Evolutionary conservation across 805 yeast species (phyloP).

Genomic region (Starmera amethionina): DNA sequence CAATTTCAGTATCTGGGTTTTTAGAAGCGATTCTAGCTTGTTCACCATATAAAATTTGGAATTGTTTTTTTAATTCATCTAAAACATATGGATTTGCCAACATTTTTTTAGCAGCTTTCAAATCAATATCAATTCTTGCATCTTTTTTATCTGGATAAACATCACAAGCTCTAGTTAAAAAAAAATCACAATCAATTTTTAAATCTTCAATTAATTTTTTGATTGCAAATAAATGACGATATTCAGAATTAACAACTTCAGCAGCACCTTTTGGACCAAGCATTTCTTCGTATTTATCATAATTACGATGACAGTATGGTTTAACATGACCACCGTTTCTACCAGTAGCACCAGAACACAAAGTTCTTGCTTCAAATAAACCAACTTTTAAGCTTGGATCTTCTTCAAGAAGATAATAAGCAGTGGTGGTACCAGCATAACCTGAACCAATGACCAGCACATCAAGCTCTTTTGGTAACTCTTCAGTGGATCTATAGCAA

Average conservation of each 20-base stretch:
- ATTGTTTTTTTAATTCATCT: conserved; percentile 18
- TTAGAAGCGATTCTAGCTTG: conserved; percentile 41
- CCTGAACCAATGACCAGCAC: conserved; percentile 36
- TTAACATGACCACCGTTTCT: conserved; percentile 41
- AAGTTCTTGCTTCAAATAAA: conserved; percentile 31
- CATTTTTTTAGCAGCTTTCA: conserved; percentile 9
- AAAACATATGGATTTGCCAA: conserved; percentile 21
- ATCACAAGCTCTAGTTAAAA: conserved; percentile 25
- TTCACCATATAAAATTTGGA: conserved; percentile 24
- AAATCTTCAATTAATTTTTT: conserved; percentile 23
- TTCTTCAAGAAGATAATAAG: conserved; percentile 23
- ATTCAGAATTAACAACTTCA: conserved; percentile 28
- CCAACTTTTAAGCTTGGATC: conserved; percentile 15
- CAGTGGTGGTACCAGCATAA: conserved; percentile 33
- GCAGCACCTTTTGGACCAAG: conserved; percentile 21
- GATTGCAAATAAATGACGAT: conserved; percentile 22
- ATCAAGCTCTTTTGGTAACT: conserved; percentile 27
- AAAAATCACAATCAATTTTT: conserved; percentile 29
- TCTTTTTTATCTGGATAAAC: conserved; percentile 19
- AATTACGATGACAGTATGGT: conserved; percentile 19
- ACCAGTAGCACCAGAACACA: conserved; percentile 36
- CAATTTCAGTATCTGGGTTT: conserved; percentile 82
- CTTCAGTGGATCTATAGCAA: not conserved
- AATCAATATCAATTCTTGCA: conserved; percentile 8
- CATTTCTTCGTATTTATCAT: conserved; percentile 2